Percentiles rank a stretch among this genome's conserved stretches.
Conservation (phyloP, 257 asterid species). For the Ocimum tenuiflorum region DNA sequence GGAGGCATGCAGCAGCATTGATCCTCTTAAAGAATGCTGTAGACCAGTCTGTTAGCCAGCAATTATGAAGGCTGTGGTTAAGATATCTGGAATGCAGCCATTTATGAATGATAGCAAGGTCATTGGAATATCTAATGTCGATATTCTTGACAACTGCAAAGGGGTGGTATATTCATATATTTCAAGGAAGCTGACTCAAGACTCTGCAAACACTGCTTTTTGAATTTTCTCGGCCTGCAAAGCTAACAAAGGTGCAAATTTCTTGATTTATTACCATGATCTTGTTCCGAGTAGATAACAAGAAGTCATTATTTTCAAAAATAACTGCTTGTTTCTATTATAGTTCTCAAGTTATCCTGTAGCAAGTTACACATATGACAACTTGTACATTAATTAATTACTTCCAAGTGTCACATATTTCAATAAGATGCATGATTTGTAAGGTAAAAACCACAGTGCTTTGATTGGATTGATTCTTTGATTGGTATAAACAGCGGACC, state of each 20-base stretch:
- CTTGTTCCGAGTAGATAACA: neutral
- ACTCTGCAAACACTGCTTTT: slow-evolving; percentile 56
- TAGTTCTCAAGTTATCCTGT: neutral
- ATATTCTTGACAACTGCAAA: slow-evolving; percentile 61
- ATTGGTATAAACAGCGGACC: slow-evolving; percentile 6
- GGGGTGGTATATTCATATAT: slow-evolving; percentile 76
- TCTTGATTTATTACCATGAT: neutral
- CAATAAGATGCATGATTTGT: neutral
- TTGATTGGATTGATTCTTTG: neutral
- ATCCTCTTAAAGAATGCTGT: slow-evolving; percentile 79
- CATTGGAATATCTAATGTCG: slow-evolving; percentile 36
- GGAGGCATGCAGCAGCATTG: slow-evolving; percentile 65
- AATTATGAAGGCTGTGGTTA: slow-evolving; percentile 67
- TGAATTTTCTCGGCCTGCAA: slow-evolving; percentile 77
- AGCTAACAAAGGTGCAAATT: slow-evolving; percentile 58
- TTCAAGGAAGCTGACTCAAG: slow-evolving; percentile 58
- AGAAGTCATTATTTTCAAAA: neutral
- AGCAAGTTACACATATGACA: neutral
- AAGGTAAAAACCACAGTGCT: neutral
- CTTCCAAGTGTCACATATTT: neutral
- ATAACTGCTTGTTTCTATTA: neutral
- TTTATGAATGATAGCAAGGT: slow-evolving; percentile 42
- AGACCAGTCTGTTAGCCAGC: slow-evolving; percentile 69
- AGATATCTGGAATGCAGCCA: slow-evolving; percentile 50
- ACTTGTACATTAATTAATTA: neutral